phyloP scores from a whole-genome alignment of 768 basidiomycete species.

The Agrocybe pediades region DNA sequence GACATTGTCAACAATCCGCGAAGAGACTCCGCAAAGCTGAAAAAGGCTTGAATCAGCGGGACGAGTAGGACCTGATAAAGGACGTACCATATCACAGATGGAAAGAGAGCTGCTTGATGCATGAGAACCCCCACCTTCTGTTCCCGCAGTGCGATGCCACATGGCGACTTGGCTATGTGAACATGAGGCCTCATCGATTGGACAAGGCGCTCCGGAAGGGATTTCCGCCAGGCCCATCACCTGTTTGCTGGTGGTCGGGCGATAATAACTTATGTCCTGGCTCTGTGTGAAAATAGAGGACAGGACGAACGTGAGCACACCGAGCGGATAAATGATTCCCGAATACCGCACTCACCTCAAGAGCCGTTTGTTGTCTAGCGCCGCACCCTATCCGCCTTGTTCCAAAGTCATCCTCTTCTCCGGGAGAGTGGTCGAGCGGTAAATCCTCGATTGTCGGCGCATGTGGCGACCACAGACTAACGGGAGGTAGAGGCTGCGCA shows the following conservation, averaged over 20 bases:
- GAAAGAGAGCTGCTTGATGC: slow-evolving; percentile 5
- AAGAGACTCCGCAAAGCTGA: slow-evolving; percentile 18
- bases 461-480: too few species aligned
- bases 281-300: too few species aligned
- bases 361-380: neutral
- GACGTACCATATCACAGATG: slow-evolving; percentile 20
- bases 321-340: too few species aligned
- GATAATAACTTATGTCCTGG: too few species aligned
- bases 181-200: slow-evolving; percentile 4
- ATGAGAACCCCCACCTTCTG: neutral
- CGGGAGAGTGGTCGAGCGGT: too few species aligned
- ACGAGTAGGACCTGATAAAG: neutral
- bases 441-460: too few species aligned
- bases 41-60: neutral
- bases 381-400: neutral
- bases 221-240: neutral
- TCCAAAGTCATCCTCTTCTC: neutral
- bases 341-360: slow-evolving; percentile 10
- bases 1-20: slow-evolving; percentile 10
- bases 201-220: neutral
- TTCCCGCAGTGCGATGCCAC: neutral
- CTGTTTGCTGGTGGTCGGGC: neutral
- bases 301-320: too few species aligned
- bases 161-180: neutral
- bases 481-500: too few species aligned